Percentiles rank a stretch among this genome's conserved stretches.
Evolutionary conservation across 148 eudicot genomes (phyloP).

Genomic region (Chenopodium formosanum): DNA sequence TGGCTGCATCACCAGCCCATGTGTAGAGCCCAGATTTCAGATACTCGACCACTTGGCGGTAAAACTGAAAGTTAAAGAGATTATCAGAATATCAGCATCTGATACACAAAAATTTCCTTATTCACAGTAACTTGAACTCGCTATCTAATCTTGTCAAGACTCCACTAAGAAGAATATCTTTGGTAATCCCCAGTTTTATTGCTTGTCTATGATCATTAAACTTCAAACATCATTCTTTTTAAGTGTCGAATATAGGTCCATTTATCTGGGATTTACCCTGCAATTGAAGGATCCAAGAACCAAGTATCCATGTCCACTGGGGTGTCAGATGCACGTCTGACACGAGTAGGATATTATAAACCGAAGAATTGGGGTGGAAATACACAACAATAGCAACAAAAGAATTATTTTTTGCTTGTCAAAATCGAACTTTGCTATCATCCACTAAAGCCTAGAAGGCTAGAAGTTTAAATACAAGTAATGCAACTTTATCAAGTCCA

Average conservation of each 20-base stretch:
- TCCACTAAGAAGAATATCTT: not conserved
- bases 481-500: not conserved
- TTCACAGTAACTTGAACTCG: not conserved
- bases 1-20: constrained; percentile 88
- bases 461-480: not conserved
- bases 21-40: constrained; percentile 83
- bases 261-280: not conserved
- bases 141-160: not conserved
- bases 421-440: not conserved
- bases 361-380: not conserved
- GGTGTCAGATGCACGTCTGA: not conserved
- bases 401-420: not conserved
- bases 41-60: constrained; percentile 73
- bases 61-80: constrained; percentile 50
- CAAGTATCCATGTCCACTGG: not conserved
- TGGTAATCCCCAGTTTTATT: no score
- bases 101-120: not conserved
- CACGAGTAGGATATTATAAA: not conserved
- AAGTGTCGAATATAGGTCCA: not conserved
- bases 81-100: not conserved
- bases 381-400: not conserved
- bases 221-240: not conserved
- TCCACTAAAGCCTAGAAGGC: not conserved
- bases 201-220: not conserved
- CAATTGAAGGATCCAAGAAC: not conserved